Conservation (phyloP, 2,329 filamentous ascomycete species). For the Curvularia verruculosa region DNA sequence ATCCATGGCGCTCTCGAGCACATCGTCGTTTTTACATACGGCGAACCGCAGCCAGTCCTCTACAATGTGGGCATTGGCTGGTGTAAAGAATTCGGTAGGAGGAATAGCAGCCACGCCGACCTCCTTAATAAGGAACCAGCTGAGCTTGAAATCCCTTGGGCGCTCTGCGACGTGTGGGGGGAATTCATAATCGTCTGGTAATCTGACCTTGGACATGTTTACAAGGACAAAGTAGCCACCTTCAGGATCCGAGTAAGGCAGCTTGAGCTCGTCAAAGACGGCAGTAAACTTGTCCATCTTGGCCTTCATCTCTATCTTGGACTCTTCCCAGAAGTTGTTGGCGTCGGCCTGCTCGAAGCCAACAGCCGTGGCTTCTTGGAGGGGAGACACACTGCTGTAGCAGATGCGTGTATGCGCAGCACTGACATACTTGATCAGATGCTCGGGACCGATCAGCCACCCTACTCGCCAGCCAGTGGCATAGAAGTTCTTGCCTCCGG, state of each 20-base stretch:
- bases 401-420: conserved; percentile 96
- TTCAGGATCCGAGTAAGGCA: conserved; percentile 84
- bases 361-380: conserved; percentile 92
- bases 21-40: conserved; percentile 91
- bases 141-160: conserved; percentile 90
- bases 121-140: conserved; percentile 97
- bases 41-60: conserved; percentile 95
- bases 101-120: conserved; percentile 94
- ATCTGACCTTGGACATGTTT: conserved; percentile 85
- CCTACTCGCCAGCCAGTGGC: conserved; percentile 96
- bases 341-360: conserved; percentile 90
- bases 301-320: conserved; percentile 82
- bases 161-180: conserved; percentile 84
- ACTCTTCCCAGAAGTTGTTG: conserved; percentile 84
- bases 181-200: conserved; percentile 86
- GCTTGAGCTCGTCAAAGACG: conserved; percentile 55
- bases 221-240: conserved; percentile 97
- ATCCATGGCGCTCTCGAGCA: conserved; percentile 62
- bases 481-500: conserved; percentile 98
- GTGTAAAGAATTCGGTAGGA: conserved; percentile 95
- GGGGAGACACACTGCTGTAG: conserved; percentile 88
- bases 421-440: conserved; percentile 88
- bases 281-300: conserved; percentile 89
- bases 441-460: conserved; percentile 87
- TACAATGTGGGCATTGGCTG: conserved; percentile 78